These are phyloP conservation scores for Tetrapyrgos nigripes DNA, from an alignment of 1,284 basidiomycete genomes.

Conservation along the genomic window DNA sequence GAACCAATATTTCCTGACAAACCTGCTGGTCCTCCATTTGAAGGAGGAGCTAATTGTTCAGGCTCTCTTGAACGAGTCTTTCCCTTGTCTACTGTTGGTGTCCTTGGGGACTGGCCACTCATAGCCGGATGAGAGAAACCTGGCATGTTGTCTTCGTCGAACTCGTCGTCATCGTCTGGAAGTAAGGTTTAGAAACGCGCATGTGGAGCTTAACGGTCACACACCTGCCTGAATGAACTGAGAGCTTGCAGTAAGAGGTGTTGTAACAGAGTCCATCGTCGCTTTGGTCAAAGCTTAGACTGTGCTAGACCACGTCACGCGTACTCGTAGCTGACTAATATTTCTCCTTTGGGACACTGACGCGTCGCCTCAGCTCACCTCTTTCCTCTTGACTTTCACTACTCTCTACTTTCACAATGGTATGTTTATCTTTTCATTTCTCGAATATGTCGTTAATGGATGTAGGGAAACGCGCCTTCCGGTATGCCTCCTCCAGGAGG, in stretches of 20 bases:
- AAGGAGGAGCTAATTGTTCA: constrained; percentile 60
- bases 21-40: constrained; percentile 35
- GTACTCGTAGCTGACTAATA: constrained; percentile 33
- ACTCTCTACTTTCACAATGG: constrained; percentile 30
- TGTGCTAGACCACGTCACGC: no score
- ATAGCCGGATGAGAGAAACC: constrained; percentile 72
- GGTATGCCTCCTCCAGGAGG: constrained; percentile 57
- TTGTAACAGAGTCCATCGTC: constrained; percentile 35
- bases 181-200: constrained; percentile 11
- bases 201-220: constrained; percentile 11
- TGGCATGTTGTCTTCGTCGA: constrained; percentile 81
- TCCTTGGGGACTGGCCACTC: constrained; percentile 30
- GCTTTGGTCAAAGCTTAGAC: no score
- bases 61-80: constrained; percentile 63
- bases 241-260: constrained; percentile 66
- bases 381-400: constrained; percentile 30
- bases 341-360: constrained; percentile 53
- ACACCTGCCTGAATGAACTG: constrained; percentile 80
- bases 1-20: constrained; percentile 79
- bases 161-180: constrained; percentile 76
- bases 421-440: constrained; percentile 21
- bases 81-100: constrained; percentile 62
- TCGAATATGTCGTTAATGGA: background rate
- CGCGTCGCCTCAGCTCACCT: constrained; percentile 54
- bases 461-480: constrained; percentile 83